Evolutionary conservation across 176 grass and related monocot species (phyloP), one percentile per base, ranked within the genome.

Genomic region (Carex littledalei): DNA sequence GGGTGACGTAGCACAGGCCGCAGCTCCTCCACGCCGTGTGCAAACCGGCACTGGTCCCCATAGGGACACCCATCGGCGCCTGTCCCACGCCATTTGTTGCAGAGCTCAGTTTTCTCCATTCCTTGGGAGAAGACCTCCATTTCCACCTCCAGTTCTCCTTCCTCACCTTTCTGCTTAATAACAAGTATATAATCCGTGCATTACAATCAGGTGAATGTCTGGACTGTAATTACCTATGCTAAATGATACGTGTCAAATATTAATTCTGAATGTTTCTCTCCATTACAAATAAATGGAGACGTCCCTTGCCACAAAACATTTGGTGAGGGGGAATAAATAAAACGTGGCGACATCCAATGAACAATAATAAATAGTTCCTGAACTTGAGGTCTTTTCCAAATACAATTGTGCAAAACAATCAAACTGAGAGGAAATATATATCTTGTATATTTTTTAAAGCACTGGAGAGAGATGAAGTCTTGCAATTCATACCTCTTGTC

Each of bases 1-100:
- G 94, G 89, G 89, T 97, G 94, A 74, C 94, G 91, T 84, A 97
- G 66, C 69, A 97, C 89, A 16, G 94, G 91, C 81, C 94, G 80
- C 81, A 96, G 89, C 86, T 96, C 94, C 87, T 87, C 86, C 68
- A 91, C 67, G 35, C 91, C 91, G 32, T 96, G 94, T 84, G 91
- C 94, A 75, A 96, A 96, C 67, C 91, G 88, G 89, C 94, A 96
- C n/a, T 88, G 89, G 22, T 39, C 52, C 26, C 66, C 81, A 77
- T 91, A 97, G 56, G 89, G 86, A 78, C 94, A 96, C 55, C 22
- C 70, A 18, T 87, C 89, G 5, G 15, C 24, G 49, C 87, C 84
- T 0, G 79, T 57, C 4, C 39, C 81, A 49, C 13, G 21, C 94
- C 94, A 93, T 72, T 96, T 96, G 91, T 96, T 96, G 91, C 94